Evolutionary conservation across 805 yeast species (phyloP), one percentile per base, ranked within the genome.

Genomic region (Metschnikowia santaceciliae): DNA sequence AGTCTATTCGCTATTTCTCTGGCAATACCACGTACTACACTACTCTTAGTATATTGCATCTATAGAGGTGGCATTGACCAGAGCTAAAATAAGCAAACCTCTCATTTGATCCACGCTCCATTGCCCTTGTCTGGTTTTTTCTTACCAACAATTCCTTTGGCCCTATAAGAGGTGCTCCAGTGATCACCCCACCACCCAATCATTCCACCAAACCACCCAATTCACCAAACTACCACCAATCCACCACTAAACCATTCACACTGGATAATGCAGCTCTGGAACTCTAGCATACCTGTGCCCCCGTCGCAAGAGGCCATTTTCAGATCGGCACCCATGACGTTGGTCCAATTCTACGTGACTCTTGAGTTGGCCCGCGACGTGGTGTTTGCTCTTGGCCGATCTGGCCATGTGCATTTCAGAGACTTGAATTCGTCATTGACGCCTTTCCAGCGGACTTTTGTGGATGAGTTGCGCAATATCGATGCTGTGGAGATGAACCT

Each of bases 381-480:
- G 50, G 76, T 72, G 17, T 62, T 61, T 42, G 64, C 65, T 1
- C 55, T 75, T 30, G 78, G 78, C 6, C 54, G 61, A n/a, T 53
- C 66, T 17, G 76, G 76, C 23, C 61, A 64, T 26, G 78, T 74
- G 11, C 78, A 74, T 56, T 74, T 74, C 55, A 61, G 78, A 37
- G 78, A 74, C 59, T 76, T 89, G 72, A 76, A 76, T 57, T 66
- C 74, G 22, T 68, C 65, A 49, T 59, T 75, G 46, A 73, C 77
- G 15, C 67, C 76, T 10, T 76, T 76, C 60, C 80, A 76, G 58
- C 58, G 80, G 35, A 72, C 78, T 2, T 76, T 75, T 49, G 68
- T 76, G 22, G 59, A 54, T 42, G 80, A 76, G 48, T 60, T 76
- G 47, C 58, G 79, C 41, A 54, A 55, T 15, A 62, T 74, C 32